Evolutionary conservation across 305 asterid genomes (phyloP).

Genomic region (Rubia peregrina): DNA sequence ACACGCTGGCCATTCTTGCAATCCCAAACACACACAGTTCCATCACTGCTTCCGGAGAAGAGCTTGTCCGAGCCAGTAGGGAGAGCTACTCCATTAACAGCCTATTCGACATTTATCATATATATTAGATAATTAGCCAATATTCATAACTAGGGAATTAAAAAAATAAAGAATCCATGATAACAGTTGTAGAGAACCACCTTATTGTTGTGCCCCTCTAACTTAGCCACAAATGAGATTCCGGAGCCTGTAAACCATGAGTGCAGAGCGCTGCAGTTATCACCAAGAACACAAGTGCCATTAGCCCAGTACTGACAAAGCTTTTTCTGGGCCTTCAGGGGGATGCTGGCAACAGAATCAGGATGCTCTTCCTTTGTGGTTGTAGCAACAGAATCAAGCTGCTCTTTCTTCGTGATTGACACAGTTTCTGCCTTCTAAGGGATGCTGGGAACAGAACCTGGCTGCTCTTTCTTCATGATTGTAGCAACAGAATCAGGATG

Average conservation of each 20-base stretch:
- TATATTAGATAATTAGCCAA: too few species aligned
- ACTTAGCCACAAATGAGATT: neutral
- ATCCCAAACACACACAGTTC: slow-evolving; percentile 46
- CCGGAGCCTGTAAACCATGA: slow-evolving; percentile 18
- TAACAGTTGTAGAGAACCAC: neutral
- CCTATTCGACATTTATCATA: neutral
- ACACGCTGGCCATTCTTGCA: slow-evolving; percentile 52
- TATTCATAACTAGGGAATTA: neutral
- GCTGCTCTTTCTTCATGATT: neutral
- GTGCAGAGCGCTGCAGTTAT: slow-evolving; percentile 35
- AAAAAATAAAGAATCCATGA: neutral
- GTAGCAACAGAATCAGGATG: neutral
- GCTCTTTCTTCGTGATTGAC: slow-evolving; percentile 23
- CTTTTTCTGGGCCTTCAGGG: neutral
- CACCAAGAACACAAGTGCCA: slow-evolving; percentile 36
- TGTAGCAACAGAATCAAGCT: too few species aligned
- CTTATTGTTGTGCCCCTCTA: neutral
- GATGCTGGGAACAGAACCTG: neutral
- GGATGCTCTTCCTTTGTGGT: too few species aligned
- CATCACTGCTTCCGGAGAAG: slow-evolving; percentile 42
- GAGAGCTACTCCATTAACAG: neutral
- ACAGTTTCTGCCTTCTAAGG: slow-evolving; percentile 43
- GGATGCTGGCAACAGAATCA: too few species aligned
- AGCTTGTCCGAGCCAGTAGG: slow-evolving; percentile 23
- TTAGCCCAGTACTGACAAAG: slow-evolving; percentile 23